phyloP scores from a whole-genome alignment of 306 rosid species.

The Cyamopsis tetragonoloba region DNA sequence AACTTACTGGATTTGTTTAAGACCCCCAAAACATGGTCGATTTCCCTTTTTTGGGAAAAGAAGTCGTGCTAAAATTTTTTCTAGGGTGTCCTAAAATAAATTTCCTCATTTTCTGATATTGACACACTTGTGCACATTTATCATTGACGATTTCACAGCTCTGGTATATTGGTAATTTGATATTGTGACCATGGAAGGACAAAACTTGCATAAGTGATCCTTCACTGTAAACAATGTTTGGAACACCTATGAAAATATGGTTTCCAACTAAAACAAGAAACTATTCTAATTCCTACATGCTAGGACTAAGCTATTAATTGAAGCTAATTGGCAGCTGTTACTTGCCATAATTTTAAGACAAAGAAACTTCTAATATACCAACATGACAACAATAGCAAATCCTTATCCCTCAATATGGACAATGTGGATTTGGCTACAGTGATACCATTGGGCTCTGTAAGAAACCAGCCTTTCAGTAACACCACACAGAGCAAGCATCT shows the following conservation, averaged over 20 bases:
- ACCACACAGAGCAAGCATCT: conserved; percentile 11
- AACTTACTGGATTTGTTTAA: no score
- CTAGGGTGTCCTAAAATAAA: neutral
- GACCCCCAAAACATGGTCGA: no score
- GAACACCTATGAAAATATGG: neutral
- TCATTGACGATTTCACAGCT: neutral
- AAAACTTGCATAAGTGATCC: neutral
- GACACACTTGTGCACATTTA: neutral
- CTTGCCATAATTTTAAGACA: conserved; percentile 10
- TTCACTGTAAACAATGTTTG: neutral
- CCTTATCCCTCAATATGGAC: neutral
- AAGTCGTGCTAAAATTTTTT: neutral
- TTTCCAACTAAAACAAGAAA: neutral
- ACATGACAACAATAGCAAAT: neutral
- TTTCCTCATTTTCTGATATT: neutral
- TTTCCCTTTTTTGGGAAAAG: no score
- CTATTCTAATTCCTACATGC: neutral
- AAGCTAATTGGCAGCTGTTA: neutral
- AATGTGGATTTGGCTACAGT: neutral
- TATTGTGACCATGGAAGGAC: neutral
- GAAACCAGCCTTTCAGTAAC: neutral
- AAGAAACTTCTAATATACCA: neutral
- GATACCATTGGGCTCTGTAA: neutral
- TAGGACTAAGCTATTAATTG: neutral
- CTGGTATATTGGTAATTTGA: neutral